These are phyloP conservation scores for Hortaea werneckii DNA, from an alignment of 2,329 filamentous ascomycete genomes.

Conservation along the genomic window DNA sequence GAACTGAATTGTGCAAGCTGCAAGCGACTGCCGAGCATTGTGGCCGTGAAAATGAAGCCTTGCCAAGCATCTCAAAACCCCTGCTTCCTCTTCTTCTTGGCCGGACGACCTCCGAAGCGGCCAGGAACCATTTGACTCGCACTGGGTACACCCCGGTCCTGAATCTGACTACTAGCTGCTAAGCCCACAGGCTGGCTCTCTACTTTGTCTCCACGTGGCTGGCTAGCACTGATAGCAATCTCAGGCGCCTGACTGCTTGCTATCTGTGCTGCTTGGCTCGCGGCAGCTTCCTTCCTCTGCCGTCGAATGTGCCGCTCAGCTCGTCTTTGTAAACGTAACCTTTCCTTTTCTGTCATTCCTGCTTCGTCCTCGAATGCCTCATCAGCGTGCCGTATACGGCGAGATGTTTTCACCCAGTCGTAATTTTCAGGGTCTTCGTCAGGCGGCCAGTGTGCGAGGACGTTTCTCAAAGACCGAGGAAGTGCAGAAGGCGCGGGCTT, in stretches of 20 bases:
- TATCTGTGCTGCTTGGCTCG: slow-evolving; percentile 14
- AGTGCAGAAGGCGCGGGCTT: slow-evolving; percentile 17
- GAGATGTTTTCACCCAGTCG: slow-evolving; percentile 30
- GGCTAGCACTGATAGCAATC: slow-evolving; percentile 20
- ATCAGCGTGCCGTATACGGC: slow-evolving; percentile 14
- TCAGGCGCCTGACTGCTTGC: slow-evolving; percentile 22
- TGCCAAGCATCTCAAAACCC: slow-evolving; percentile 20
- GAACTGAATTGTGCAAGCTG: too few relatives aligned
- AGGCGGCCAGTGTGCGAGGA: slow-evolving; percentile 33
- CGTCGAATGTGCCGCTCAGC: slow-evolving; percentile 31
- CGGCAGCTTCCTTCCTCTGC: slow-evolving; percentile 30
- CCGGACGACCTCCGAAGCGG: slow-evolving; percentile 24
- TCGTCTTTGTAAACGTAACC: slow-evolving; percentile 27
- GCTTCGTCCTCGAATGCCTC: slow-evolving; percentile 26
- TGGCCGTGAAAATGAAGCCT: too few relatives aligned
- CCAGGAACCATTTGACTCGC: slow-evolving; percentile 26
- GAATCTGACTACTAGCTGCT: slow-evolving; percentile 16
- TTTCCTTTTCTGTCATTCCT: slow-evolving; percentile 26
- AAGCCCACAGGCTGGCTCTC: slow-evolving; percentile 4
- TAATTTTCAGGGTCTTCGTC: slow-evolving; percentile 30
- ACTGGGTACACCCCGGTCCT: slow-evolving; percentile 6
- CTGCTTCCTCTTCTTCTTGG: slow-evolving; percentile 34
- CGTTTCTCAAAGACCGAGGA: slow-evolving; percentile 23
- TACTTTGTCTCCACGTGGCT: slow-evolving; percentile 7
- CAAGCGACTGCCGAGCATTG: too few relatives aligned